Conservation (phyloP, 2,329 filamentous ascomycete species). For the Dothistroma pini region DNA sequence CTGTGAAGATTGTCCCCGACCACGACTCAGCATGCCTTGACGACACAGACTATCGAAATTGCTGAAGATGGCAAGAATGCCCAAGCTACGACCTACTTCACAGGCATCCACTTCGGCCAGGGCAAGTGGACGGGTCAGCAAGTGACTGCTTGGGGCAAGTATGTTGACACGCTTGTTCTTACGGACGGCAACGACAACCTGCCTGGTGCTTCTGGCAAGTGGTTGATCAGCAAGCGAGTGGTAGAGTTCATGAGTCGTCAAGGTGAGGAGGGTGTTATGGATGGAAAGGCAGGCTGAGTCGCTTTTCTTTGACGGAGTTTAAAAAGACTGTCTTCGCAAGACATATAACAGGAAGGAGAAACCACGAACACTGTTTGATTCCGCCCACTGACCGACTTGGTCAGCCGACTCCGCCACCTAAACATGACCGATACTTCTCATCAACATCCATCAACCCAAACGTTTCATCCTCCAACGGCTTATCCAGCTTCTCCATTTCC, state of each 20-base stretch:
- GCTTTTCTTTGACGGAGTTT: neutral
- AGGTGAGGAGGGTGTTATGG: slow-evolving; percentile 36
- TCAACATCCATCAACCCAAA: neutral
- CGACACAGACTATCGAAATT: slow-evolving; percentile 41
- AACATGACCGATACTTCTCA: neutral
- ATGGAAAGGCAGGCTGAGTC: slow-evolving; percentile 21
- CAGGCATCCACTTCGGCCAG: slow-evolving; percentile 42
- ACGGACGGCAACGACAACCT: slow-evolving; percentile 17
- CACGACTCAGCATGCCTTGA: slow-evolving; percentile 42
- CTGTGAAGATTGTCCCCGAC: slow-evolving; percentile 38
- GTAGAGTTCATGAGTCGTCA: slow-evolving; percentile 39
- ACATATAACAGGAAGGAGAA: neutral
- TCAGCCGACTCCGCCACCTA: neutral
- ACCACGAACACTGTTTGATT: neutral
- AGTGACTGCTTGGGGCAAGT: slow-evolving; percentile 42
- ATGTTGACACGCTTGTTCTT: slow-evolving; percentile 38
- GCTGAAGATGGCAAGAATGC: slow-evolving; percentile 33
- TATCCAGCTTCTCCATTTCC: neutral
- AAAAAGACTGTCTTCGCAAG: neutral
- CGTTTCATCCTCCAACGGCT: neutral
- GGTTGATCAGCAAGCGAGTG: slow-evolving; percentile 38
- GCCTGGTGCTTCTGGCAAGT: slow-evolving; percentile 39
- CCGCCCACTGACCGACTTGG: neutral
- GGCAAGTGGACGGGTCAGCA: slow-evolving; percentile 41
- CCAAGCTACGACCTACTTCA: slow-evolving; percentile 40